These are phyloP conservation scores for Aspergillus baeticus DNA, from an alignment of 495 filamentous ascomycete species.

Conservation along the genomic window DNA sequence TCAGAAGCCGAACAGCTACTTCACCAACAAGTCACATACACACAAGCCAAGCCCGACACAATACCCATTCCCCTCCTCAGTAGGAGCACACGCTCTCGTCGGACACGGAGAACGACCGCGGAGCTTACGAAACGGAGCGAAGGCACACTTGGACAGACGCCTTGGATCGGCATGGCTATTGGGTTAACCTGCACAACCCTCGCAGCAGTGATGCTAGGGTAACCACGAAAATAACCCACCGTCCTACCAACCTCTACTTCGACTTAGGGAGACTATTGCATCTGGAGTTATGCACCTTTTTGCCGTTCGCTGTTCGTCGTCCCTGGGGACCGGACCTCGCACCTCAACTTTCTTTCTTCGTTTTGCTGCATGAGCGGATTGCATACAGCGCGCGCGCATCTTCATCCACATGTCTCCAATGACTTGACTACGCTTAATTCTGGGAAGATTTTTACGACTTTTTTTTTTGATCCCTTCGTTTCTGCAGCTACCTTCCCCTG, in stretches of 20 bases:
- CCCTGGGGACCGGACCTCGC: neutral
- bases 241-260: neutral
- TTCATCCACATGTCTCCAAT: constrained; percentile 5
- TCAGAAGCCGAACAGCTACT: constrained; percentile 15
- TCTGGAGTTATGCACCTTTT: constrained; percentile 20
- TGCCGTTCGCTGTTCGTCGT: constrained; percentile 7
- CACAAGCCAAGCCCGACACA: constrained; percentile 10
- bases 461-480: constrained; percentile 13
- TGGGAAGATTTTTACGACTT: constrained; percentile 2
- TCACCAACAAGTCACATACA: constrained; percentile 4
- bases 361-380: constrained; percentile 22
- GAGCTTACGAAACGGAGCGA: constrained; percentile 36
- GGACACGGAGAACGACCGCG: constrained; percentile 19
- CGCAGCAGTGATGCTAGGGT: constrained; percentile 47
- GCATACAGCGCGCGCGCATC: constrained; percentile 16
- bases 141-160: constrained; percentile 45
- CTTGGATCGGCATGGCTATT: constrained; percentile 51
- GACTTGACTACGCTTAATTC: constrained; percentile 4
- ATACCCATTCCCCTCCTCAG: constrained; percentile 10
- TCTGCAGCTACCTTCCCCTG: constrained; percentile 14
- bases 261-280: constrained; percentile 5
- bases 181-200: constrained; percentile 45
- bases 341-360: neutral
- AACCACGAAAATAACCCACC: neutral
- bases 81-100: constrained; percentile 18